These are phyloP conservation scores for Gamsiella multidivaricata DNA, from an alignment of 192 early-diverging fungal species.

Conservation along the genomic window DNA sequence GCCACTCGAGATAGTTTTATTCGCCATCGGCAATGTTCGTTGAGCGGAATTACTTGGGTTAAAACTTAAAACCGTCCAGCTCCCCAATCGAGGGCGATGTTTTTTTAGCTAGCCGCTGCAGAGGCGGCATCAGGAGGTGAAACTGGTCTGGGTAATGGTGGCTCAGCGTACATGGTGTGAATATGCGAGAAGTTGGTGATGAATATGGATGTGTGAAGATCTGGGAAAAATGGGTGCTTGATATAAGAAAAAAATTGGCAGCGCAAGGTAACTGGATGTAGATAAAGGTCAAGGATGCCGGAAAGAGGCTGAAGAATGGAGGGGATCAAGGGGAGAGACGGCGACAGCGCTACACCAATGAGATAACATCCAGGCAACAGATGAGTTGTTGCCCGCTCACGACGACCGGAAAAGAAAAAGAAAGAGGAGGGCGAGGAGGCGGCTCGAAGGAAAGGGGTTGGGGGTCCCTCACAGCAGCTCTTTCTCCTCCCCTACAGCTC, in stretches of 20 bases:
- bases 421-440: background rate
- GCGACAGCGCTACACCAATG: background rate
- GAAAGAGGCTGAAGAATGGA: background rate
- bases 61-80: slow-evolving; percentile 15
- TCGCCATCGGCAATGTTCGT: background rate
- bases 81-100: slow-evolving; percentile 7
- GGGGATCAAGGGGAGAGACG: background rate
- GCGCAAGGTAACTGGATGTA: background rate
- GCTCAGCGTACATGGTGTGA: slow-evolving; percentile 1
- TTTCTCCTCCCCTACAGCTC: too few relatives aligned
- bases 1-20: background rate
- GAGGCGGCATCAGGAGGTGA: background rate
- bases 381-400: background rate
- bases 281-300: background rate
- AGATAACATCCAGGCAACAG: background rate
- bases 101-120: background rate
- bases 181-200: background rate
- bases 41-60: slow-evolving; percentile 16
- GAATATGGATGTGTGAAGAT: background rate
- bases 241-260: background rate
- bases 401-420: background rate
- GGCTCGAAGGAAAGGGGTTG: background rate
- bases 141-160: slow-evolving; percentile 3
- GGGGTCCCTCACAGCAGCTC: too few relatives aligned
- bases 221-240: background rate